phyloP scores from a whole-genome alignment of 179 eudicot genomes.

The Gypsophila paniculata region DNA sequence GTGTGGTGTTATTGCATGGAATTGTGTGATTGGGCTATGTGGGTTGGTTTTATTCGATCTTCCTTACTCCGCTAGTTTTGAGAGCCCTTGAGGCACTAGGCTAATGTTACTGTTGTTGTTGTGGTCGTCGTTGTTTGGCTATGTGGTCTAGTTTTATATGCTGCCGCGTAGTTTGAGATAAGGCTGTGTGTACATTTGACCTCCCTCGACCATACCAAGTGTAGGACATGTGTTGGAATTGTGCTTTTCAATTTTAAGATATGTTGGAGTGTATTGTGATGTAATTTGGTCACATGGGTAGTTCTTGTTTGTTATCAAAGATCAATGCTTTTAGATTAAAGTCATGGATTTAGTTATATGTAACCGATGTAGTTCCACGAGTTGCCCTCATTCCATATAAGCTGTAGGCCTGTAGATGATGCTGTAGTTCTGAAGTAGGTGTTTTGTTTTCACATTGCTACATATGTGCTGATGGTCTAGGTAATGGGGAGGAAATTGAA shows the following conservation, averaged over 20 bases:
- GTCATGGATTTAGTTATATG: background rate
- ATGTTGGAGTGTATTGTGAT: background rate
- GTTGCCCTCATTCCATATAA: background rate
- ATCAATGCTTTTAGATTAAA: background rate
- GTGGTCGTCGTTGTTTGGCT: too few relatives aligned
- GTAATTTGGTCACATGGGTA: background rate
- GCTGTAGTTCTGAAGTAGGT: slow-evolving; percentile 1
- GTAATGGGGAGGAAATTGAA: slow-evolving; percentile 68
- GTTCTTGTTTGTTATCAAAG: background rate
- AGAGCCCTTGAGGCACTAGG: too few relatives aligned
- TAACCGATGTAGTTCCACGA: background rate
- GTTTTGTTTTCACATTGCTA: background rate
- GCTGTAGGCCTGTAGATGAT: background rate
- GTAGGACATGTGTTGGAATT: background rate
- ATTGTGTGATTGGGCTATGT: background rate
- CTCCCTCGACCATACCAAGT: background rate
- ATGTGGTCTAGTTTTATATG: too few relatives aligned
- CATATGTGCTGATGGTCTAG: slow-evolving; percentile 36
- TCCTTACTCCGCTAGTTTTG: too few relatives aligned
- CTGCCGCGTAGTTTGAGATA: too few relatives aligned
- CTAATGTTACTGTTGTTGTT: too few relatives aligned
- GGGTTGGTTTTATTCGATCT: background rate
- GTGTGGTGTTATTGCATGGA: background rate
- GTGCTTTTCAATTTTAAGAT: slow-evolving; percentile 3
- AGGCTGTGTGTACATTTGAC: too few relatives aligned